phyloP scores from a whole-genome alignment of 2,329 filamentous ascomycete species.

The Fusarium verticillioides region DNA sequence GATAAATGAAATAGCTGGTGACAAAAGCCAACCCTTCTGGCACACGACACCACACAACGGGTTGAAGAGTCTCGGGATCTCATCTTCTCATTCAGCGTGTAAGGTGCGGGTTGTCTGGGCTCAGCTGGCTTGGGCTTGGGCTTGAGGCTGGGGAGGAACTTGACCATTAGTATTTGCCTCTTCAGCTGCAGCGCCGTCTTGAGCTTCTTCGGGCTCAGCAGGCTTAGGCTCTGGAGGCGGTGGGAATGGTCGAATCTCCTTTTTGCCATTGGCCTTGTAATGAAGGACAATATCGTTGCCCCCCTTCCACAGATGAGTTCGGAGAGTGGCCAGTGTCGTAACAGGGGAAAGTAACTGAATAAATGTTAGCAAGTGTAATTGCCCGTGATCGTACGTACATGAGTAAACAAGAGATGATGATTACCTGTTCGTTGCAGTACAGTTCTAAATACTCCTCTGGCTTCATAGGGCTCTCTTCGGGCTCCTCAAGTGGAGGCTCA shows the following conservation, averaged over 20 bases:
- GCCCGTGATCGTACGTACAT: neutral
- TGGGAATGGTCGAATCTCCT: slow-evolving; percentile 62
- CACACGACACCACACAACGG: slow-evolving; percentile 12
- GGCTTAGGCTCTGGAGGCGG: slow-evolving; percentile 32
- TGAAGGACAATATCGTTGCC: slow-evolving; percentile 91
- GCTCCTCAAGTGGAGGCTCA: slow-evolving; percentile 73
- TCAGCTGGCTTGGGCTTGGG: slow-evolving; percentile 25
- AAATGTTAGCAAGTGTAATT: slow-evolving; percentile 14
- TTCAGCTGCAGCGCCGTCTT: slow-evolving; percentile 28
- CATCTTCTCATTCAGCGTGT: slow-evolving; percentile 1
- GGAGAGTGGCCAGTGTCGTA: slow-evolving; percentile 94
- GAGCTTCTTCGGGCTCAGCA: slow-evolving; percentile 35
- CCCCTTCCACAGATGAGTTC: slow-evolving; percentile 92
- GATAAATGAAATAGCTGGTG: slow-evolving; percentile 31
- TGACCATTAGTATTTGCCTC: slow-evolving; percentile 31
- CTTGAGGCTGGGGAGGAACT: slow-evolving; percentile 6
- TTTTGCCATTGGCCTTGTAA: slow-evolving; percentile 93
- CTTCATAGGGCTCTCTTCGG: slow-evolving; percentile 69
- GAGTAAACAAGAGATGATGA: slow-evolving; percentile 47
- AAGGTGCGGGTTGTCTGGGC: neutral
- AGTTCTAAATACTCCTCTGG: slow-evolving; percentile 95
- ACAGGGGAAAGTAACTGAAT: slow-evolving; percentile 74
- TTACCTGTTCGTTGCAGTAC: slow-evolving; percentile 92
- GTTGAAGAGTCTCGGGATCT: neutral
- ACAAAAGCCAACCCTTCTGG: slow-evolving; percentile 19